These are phyloP conservation scores for Monosporascus sp. DNA, from an alignment of 2,329 filamentous ascomycete species.

Conservation along the genomic window DNA sequence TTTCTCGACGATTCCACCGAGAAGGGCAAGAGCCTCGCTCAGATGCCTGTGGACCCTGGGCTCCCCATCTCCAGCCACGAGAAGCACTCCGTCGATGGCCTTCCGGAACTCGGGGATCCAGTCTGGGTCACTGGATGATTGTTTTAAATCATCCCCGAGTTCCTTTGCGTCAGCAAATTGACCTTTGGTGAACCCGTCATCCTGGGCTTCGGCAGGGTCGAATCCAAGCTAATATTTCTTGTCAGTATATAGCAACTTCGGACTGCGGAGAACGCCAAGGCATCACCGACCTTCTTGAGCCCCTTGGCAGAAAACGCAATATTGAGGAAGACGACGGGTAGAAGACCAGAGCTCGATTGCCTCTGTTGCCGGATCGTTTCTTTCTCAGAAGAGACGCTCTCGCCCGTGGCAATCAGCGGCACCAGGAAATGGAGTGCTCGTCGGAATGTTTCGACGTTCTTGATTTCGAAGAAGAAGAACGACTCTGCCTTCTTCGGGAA, in stretches of 20 bases:
- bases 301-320: neutral
- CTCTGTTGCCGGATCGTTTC: neutral
- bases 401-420: neutral
- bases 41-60: slow-evolving; percentile 18
- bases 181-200: slow-evolving; percentile 27
- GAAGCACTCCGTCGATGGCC: slow-evolving; percentile 30
- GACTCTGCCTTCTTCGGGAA: neutral
- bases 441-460: neutral
- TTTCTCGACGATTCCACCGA: slow-evolving; percentile 23
- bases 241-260: neutral
- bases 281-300: neutral
- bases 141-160: slow-evolving; percentile 21
- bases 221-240: slow-evolving; percentile 15
- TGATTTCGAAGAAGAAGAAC: neutral
- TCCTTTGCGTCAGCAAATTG: slow-evolving; percentile 24
- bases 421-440: neutral
- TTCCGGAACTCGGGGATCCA: slow-evolving; percentile 28
- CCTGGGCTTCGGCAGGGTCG: slow-evolving; percentile 21
- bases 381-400: neutral
- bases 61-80: slow-evolving; percentile 26
- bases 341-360: neutral
- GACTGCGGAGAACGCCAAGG: neutral
- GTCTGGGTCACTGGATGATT: slow-evolving; percentile 3
- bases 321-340: neutral
- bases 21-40: slow-evolving; percentile 24